Evolutionary conservation across 257 asterid genomes (phyloP), one percentile per base, ranked within the genome.

Genomic region (Solanum peruvianum): DNA sequence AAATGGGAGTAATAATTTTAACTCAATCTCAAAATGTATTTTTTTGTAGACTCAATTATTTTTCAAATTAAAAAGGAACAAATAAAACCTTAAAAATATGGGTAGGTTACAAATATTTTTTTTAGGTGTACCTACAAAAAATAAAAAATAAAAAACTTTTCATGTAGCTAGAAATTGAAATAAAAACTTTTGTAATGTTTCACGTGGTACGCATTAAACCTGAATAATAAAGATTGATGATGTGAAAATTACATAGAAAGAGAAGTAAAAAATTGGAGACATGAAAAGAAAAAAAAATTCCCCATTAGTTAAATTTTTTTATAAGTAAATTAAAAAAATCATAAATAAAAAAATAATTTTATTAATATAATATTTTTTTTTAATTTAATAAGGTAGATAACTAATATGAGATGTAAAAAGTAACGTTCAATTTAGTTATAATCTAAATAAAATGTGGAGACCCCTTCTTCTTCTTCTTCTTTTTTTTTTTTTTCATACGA

Each of bases 341-440:
- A 15, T 0, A 49, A 49, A 15, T 49, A 2, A 49, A 0, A 49
- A 49, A 7, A 15, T 6, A 49, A 15, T 49, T 2, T 49, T 49
- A 49, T 0, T 52, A 52, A 52, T 52, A 15, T 1, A 49, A 49
- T 16, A 0, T 52, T 0, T 52, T 49, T 49, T 49, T 3, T 52
- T 52, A 3, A 49, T 52, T 16, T 16, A 6, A 16, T 52, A 52
- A 52, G 9, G 9, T 16, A 9, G 6, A 16, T 1, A 52, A 16
- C 4, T 52, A 52, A 6, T 52, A 52, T 52, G 4, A 6, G 0
- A 52, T 6, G 23, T 3, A 52, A 16, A 1, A 0, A 52, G 0
- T 0, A 52, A 52, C 23, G 18, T 52, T 52, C 60, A 16, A 16
- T 16, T 52, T 9, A 52, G 9, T 52, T 3, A 9, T 9, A 52